phyloP scores from a whole-genome alignment of 768 basidiomycete species.

The Lentinula raphanica region DNA sequence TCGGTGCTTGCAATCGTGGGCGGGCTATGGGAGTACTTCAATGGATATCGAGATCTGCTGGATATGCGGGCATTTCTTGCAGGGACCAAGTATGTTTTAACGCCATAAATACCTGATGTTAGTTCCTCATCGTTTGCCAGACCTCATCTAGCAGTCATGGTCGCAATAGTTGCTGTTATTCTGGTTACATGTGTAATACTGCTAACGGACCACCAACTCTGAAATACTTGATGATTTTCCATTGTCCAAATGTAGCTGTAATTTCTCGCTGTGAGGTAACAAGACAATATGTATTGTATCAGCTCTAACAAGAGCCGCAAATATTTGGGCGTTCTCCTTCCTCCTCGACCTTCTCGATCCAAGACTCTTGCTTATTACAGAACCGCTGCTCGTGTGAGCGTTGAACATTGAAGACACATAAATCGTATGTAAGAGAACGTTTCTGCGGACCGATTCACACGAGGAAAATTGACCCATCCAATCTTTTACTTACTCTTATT shows the following conservation, averaged over 20 bases:
- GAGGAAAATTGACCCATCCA: neutral
- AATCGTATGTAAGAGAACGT: neutral
- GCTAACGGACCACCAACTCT: slow-evolving; percentile 28
- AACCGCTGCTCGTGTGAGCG: too few species aligned
- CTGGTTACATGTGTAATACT: slow-evolving; percentile 49
- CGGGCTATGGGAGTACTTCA: slow-evolving; percentile 64
- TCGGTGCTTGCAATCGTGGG: slow-evolving; percentile 50
- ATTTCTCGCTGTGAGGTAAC: too few species aligned
- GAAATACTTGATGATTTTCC: neutral
- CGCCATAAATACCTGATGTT: neutral
- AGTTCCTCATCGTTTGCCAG: slow-evolving; percentile 23
- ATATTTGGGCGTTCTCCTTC: too few species aligned
- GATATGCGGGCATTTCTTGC: slow-evolving; percentile 55
- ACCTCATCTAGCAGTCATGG: slow-evolving; percentile 48
- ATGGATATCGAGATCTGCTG: slow-evolving; percentile 50
- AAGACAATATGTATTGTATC: neutral
- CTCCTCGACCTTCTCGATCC: too few species aligned
- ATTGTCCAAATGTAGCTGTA: neutral
- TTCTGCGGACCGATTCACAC: neutral
- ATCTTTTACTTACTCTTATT: neutral
- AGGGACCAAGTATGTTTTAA: slow-evolving; percentile 44
- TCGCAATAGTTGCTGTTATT: slow-evolving; percentile 40
- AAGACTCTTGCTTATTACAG: too few species aligned
- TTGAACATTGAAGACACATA: too few species aligned
- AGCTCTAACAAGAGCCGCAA: too few species aligned